These are phyloP conservation scores for Penicillium sp. DNA, from an alignment of 2,329 filamentous ascomycete species.

Conservation along the genomic window DNA sequence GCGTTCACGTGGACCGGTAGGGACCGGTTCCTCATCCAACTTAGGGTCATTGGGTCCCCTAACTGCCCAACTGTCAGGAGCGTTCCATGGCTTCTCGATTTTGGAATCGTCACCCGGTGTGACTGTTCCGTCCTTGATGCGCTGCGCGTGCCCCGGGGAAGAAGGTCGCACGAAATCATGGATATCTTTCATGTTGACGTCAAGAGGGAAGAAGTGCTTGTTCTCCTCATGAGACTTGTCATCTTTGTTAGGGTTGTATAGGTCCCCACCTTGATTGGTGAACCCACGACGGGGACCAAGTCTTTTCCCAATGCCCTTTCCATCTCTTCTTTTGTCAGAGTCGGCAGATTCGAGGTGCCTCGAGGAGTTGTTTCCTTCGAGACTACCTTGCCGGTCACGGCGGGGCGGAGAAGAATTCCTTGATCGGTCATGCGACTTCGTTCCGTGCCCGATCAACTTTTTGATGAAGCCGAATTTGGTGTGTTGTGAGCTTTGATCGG, in stretches of 20 bases:
- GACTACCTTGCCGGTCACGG: constrained; percentile 37
- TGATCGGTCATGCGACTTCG: constrained; percentile 29
- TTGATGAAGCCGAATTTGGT: constrained; percentile 7
- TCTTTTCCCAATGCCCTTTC: constrained; percentile 36
- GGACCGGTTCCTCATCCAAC: constrained; percentile 10
- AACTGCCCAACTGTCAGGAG: constrained; percentile 95
- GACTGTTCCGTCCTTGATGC: constrained; percentile 34
- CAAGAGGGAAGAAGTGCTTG: constrained; percentile 67
- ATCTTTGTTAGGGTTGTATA: constrained; percentile 22
- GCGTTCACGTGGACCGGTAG: constrained; percentile 55
- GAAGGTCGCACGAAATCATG: constrained; percentile 78
- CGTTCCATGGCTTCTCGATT: constrained; percentile 65
- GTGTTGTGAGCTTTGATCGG: constrained; percentile 38
- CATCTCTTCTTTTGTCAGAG: constrained; percentile 41
- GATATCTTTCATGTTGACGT: constrained; percentile 89
- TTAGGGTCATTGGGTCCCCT: constrained; percentile 55
- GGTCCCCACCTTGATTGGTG: constrained; percentile 30
- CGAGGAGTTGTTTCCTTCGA: constrained; percentile 30
- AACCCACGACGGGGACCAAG: constrained; percentile 36
- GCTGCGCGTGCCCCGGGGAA: constrained; percentile 64
- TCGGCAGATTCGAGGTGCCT: constrained; percentile 33
- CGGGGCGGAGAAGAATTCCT: constrained; percentile 37
- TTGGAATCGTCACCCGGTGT: constrained; percentile 30
- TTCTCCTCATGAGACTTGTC: constrained; percentile 52
- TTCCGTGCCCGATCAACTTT: constrained; percentile 6